Evolutionary conservation across 2,329 filamentous ascomycete genomes (phyloP).

Genomic region (Lecanicillium sp.): DNA sequence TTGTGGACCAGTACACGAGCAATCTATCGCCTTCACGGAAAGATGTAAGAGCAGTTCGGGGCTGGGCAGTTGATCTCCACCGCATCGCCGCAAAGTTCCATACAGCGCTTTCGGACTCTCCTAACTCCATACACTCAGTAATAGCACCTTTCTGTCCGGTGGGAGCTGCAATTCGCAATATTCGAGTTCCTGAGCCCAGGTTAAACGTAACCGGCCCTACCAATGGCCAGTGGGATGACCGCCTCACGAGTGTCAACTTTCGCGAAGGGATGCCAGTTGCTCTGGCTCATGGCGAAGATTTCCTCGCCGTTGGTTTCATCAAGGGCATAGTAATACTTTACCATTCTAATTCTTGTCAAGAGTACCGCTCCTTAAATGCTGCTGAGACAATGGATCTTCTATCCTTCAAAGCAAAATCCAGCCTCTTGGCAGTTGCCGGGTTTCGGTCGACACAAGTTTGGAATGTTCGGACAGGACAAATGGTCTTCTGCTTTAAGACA

Average conservation of each 20-base stretch:
- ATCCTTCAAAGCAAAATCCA: slow-evolving; percentile 18
- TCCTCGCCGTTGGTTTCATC: slow-evolving; percentile 18
- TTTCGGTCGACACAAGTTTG: slow-evolving; percentile 21
- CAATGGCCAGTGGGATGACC: slow-evolving; percentile 22
- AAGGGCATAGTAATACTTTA: slow-evolving; percentile 17
- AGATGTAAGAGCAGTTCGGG: slow-evolving; percentile 11
- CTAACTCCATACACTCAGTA: slow-evolving; percentile 21
- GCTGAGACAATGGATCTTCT: slow-evolving; percentile 22
- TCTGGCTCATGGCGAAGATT: slow-evolving; percentile 18
- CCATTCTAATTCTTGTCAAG: slow-evolving; percentile 17
- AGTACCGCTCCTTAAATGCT: slow-evolving; percentile 18
- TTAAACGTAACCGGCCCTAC: slow-evolving; percentile 16
- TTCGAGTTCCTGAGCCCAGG: slow-evolving; percentile 5
- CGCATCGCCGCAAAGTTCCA: slow-evolving; percentile 23
- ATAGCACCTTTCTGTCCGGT: slow-evolving; percentile 25
- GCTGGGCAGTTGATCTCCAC: slow-evolving; percentile 22
- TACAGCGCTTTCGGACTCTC: slow-evolving; percentile 17
- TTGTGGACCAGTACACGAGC: neutral
- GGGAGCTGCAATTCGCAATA: slow-evolving; percentile 16
- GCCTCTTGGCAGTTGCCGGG: slow-evolving; percentile 23
- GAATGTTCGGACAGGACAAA: slow-evolving; percentile 18
- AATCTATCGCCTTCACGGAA: neutral
- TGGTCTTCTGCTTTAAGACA: slow-evolving; percentile 17
- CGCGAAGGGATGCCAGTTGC: slow-evolving; percentile 15
- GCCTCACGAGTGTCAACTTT: slow-evolving; percentile 20